These are phyloP conservation scores for Trypanosoma rangeli DNA, from an alignment of 208 protist species.

Conservation along the genomic window DNA sequence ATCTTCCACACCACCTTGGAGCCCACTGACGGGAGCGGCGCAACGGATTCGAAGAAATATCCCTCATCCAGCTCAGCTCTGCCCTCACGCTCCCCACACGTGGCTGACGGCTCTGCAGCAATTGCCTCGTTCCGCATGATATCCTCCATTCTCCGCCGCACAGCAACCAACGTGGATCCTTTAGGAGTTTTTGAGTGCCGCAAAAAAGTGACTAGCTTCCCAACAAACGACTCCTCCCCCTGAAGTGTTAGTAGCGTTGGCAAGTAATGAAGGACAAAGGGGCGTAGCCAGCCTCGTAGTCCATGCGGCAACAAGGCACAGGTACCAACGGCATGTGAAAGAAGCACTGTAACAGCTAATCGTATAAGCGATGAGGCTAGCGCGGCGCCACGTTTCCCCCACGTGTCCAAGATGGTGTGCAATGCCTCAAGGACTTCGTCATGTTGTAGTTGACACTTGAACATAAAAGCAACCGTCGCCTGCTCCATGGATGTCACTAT, in stretches of 20 bases:
- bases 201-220: constrained; percentile 11
- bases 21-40: background rate
- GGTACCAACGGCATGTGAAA: constrained; percentile 24
- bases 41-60: constrained; percentile 25
- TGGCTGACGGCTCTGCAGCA: background rate
- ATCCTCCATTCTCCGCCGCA: constrained; percentile 5
- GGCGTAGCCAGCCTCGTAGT: background rate
- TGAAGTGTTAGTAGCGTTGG: background rate
- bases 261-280: constrained; percentile 18
- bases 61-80: background rate
- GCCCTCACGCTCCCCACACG: background rate
- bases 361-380: constrained; percentile 10
- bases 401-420: constrained; percentile 23
- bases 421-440: constrained; percentile 22
- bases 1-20: constrained; percentile 12
- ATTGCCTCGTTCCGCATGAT: background rate
- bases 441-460: constrained; percentile 26
- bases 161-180: background rate
- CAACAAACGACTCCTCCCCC: background rate
- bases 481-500: constrained; percentile 21
- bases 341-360: constrained; percentile 21
- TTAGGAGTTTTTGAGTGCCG: constrained; percentile 6
- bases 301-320: constrained; percentile 3
- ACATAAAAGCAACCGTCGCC: constrained; percentile 26
- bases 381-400: constrained; percentile 13